phyloP scores from a whole-genome alignment of 345 rosid species.

The Pistacia atlantica region DNA sequence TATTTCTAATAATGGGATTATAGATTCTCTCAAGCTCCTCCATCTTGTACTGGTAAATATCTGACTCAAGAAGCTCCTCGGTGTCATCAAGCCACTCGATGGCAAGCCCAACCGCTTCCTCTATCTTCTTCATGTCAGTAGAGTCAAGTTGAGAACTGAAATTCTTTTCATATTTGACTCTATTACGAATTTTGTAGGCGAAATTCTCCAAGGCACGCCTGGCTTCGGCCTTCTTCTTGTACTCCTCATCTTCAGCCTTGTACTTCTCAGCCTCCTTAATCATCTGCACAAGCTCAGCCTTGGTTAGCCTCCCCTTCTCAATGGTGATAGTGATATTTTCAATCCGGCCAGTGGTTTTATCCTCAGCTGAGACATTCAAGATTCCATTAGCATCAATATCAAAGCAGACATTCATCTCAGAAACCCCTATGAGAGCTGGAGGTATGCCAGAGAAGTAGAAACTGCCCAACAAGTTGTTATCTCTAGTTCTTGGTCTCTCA shows the following conservation, averaged over 20 bases:
- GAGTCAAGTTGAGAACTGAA: slow-evolving; percentile 46
- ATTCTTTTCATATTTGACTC: slow-evolving; percentile 52
- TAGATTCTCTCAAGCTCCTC: slow-evolving; percentile 57
- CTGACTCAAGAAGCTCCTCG: slow-evolving; percentile 54
- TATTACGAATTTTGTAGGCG: slow-evolving; percentile 44
- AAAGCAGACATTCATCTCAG: too few species aligned
- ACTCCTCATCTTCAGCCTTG: slow-evolving; percentile 25
- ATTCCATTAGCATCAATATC: slow-evolving; percentile 50
- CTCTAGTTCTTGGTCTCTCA: too few species aligned
- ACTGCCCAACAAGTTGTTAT: too few species aligned
- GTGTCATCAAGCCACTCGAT: slow-evolving; percentile 30
- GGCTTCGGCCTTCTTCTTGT: too few species aligned
- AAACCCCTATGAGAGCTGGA: too few species aligned
- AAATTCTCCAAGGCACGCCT: too few species aligned
- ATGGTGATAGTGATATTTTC: slow-evolving; percentile 67
- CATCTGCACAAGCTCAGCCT: slow-evolving; percentile 68
- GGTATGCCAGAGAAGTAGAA: too few species aligned
- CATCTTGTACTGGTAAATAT: slow-evolving; percentile 24
- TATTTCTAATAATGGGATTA: too few species aligned
- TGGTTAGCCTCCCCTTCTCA: slow-evolving; percentile 45
- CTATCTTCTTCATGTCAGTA: slow-evolving; percentile 64
- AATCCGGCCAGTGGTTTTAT: slow-evolving; percentile 64
- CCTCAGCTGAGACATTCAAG: slow-evolving; percentile 64
- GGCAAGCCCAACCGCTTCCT: slow-evolving; percentile 41
- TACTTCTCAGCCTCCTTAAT: slow-evolving; percentile 71